These are phyloP conservation scores for Fusarium brevicatenulatum DNA, from an alignment of 2,329 filamentous ascomycete genomes.

Conservation along the genomic window DNA sequence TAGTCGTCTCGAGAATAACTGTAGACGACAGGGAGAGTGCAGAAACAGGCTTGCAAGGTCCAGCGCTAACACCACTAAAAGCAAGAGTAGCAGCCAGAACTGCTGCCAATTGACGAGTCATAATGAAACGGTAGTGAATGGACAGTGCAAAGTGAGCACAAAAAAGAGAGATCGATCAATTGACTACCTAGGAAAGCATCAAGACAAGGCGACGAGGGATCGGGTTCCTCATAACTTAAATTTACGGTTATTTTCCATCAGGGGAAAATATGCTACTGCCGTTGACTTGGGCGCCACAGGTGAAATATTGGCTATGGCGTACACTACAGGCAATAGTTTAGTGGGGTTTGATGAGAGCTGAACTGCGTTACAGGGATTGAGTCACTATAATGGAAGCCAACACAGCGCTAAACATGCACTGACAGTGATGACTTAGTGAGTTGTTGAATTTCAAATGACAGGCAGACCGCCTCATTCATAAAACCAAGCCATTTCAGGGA, in stretches of 20 bases:
- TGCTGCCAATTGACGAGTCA: slow-evolving; percentile 7
- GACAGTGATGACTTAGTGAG: background rate
- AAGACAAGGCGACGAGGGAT: background rate
- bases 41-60: slow-evolving; percentile 1
- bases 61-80: background rate
- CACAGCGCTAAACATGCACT: background rate
- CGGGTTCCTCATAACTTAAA: background rate
- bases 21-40: background rate
- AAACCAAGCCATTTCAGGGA: background rate
- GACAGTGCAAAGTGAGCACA: background rate
- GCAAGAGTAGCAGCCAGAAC: background rate
- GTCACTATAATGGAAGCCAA: background rate
- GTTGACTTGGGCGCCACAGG: background rate
- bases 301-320: background rate
- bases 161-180: background rate
- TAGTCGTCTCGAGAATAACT: background rate
- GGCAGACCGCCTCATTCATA: background rate
- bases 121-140: background rate
- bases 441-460: background rate
- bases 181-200: no score
- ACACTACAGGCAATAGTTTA: background rate
- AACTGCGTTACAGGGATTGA: background rate
- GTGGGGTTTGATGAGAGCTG: background rate
- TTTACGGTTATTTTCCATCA: background rate
- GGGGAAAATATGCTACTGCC: background rate